These are phyloP conservation scores for Zygoascus sp. DNA, from an alignment of 1,139 yeast genomes.

Conservation along the genomic window DNA sequence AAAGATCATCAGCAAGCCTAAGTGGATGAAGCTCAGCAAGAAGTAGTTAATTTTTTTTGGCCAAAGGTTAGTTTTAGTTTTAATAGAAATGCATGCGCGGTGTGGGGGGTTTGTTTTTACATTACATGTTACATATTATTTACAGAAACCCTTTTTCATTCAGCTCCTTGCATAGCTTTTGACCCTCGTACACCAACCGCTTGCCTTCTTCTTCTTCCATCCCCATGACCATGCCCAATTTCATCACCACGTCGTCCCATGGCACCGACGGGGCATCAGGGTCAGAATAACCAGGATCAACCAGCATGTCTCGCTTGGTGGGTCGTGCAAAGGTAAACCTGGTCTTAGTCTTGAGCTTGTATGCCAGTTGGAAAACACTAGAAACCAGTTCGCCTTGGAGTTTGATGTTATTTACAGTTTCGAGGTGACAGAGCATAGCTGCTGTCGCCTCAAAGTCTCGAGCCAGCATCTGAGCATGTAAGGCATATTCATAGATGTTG, in stretches of 20 bases:
- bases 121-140: neutral
- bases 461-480: slow-evolving; percentile 26
- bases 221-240: slow-evolving; percentile 1
- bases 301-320: slow-evolving; percentile 16
- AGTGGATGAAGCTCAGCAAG: slow-evolving; percentile 25
- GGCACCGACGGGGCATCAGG: slow-evolving; percentile 6
- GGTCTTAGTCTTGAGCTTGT: slow-evolving; percentile 15
- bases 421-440: slow-evolving; percentile 26
- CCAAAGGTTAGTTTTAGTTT: no score
- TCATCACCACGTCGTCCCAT: slow-evolving; percentile 7
- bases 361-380: slow-evolving; percentile 21
- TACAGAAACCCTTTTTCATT: neutral
- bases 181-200: neutral
- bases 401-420: slow-evolving; percentile 19
- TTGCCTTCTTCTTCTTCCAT: neutral
- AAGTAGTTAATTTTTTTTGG: no score
- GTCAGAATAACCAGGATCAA: slow-evolving; percentile 13
- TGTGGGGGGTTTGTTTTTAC: no score
- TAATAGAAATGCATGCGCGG: slow-evolving; percentile 5
- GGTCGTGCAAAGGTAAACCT: slow-evolving; percentile 17
- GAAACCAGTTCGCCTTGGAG: slow-evolving; percentile 21
- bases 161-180: slow-evolving; percentile 4
- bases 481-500: slow-evolving; percentile 25
- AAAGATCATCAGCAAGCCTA: slow-evolving; percentile 16
- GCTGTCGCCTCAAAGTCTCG: slow-evolving; percentile 21